These are phyloP conservation scores for Rugosomyces carneus DNA, from an alignment of 1,284 basidiomycete species.

Conservation along the genomic window DNA sequence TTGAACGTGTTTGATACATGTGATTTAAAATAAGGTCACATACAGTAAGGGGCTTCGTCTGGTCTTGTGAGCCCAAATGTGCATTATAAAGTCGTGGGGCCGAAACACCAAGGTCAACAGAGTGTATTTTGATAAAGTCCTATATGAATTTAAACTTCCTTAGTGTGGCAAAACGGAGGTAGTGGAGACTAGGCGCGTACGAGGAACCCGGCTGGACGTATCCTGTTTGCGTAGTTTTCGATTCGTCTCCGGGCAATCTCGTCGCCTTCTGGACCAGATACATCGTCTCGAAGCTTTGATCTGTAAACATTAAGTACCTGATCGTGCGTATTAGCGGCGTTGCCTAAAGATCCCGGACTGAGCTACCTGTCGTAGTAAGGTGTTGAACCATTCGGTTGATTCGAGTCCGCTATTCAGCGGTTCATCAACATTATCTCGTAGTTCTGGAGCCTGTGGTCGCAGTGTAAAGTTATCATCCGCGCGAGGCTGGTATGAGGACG, in stretches of 20 bases:
- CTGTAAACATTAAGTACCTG: slow-evolving; percentile 70
- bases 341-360: not conserved
- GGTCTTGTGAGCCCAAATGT: slow-evolving; percentile 30
- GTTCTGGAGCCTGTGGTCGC: slow-evolving; percentile 26
- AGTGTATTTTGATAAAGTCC: slow-evolving; percentile 73
- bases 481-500: slow-evolving; percentile 52
- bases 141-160: slow-evolving; percentile 28
- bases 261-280: slow-evolving; percentile 58
- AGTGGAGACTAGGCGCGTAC: slow-evolving; percentile 34
- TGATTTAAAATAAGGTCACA: too few relatives aligned
- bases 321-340: slow-evolving; percentile 3
- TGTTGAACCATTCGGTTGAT: slow-evolving; percentile 74
- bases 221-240: slow-evolving; percentile 65
- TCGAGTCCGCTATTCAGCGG: slow-evolving; percentile 32
- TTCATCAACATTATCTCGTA: slow-evolving; percentile 20
- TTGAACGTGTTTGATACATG: not conserved
- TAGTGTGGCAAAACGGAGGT: not conserved
- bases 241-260: slow-evolving; percentile 65
- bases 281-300: slow-evolving; percentile 57
- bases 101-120: slow-evolving; percentile 64
- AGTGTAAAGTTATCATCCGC: slow-evolving; percentile 38
- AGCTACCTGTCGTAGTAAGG: slow-evolving; percentile 58
- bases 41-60: slow-evolving; percentile 18
- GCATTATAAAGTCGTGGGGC: slow-evolving; percentile 63
- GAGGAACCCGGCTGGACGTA: slow-evolving; percentile 62